Conservation (phyloP, 768 basidiomycete genomes). For the Suillus subluteus region DNA sequence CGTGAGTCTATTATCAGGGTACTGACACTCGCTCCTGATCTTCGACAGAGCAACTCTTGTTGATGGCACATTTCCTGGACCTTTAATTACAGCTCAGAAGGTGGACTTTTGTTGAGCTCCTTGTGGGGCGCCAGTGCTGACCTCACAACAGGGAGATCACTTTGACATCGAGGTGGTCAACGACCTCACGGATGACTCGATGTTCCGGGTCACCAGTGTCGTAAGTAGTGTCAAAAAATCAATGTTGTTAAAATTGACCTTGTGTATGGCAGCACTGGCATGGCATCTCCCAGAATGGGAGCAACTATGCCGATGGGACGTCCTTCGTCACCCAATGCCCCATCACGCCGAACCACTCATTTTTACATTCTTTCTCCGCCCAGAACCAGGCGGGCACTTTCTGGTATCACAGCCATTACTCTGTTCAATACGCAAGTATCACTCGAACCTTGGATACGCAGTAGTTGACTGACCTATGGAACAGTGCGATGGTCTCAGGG, state of each 20-base stretch:
- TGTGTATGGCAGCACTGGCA: slow-evolving; percentile 52
- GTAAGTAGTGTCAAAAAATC: slow-evolving; percentile 33
- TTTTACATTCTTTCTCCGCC: slow-evolving; percentile 28
- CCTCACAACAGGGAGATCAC: slow-evolving; percentile 35
- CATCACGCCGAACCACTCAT: slow-evolving; percentile 20
- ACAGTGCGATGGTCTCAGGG: slow-evolving; percentile 28
- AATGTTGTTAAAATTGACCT: background rate
- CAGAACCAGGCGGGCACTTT: slow-evolving; percentile 29
- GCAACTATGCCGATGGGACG: slow-evolving; percentile 50
- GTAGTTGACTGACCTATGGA: background rate
- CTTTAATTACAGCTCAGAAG: slow-evolving; percentile 45
- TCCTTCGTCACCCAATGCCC: slow-evolving; percentile 40
- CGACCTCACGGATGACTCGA: slow-evolving; percentile 45
- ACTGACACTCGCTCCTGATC: background rate
- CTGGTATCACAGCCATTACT: slow-evolving; percentile 41
- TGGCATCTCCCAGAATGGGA: slow-evolving; percentile 47
- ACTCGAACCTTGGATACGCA: background rate
- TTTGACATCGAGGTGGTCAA: slow-evolving; percentile 53
- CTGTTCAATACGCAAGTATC: slow-evolving; percentile 39
- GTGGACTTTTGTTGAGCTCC: slow-evolving; percentile 10
- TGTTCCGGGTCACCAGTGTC: slow-evolving; percentile 54
- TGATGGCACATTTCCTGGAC: slow-evolving; percentile 47
- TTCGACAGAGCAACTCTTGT: slow-evolving; percentile 44
- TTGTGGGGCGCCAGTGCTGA: slow-evolving; percentile 1
- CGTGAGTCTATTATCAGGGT: slow-evolving; percentile 31